Evolutionary conservation across 176 grass and related monocot genomes (phyloP), one percentile per base, ranked within the genome.

Genomic region (Alopecurus myosuroides): DNA sequence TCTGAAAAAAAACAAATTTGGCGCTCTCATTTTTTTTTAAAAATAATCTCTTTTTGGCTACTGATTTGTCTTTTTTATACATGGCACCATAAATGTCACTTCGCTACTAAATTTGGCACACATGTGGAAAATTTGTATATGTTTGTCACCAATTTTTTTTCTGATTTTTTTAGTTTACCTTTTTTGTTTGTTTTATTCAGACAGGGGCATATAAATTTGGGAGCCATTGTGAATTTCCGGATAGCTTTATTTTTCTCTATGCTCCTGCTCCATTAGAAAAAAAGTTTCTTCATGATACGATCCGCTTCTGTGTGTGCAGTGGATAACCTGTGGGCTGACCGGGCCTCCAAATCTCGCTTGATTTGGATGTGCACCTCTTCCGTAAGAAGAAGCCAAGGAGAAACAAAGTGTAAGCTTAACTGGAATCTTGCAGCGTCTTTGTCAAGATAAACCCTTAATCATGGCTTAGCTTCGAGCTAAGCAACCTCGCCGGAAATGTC

Each of bases 291-390:
- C 33, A 40, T 40, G 65, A 48, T 29, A 6, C 22, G 1, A 20
- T 45, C 6, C 28, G 84, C 36, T 80, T 7, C 37, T 42, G 22
- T 14, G 68, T 70, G 11, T 85, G 26, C 63, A 86, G 67, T 26
- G 22, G 64, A 34, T 45, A 28, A 61, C 22, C n/a, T 48, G 7
- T 36, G 75, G 68, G 63, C 63, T 71, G 29, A 17, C 12, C 57
- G 63, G 74, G n/a, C 74, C 74, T 52, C 74, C 74, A 23, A 42
- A 77, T 62, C 52, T 78, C 52, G 39, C 11, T 5, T 42, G n/a
- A 41, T 50, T 60, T 83, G 62, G 29, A 69, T 57, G 82, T 22
- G 22, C 68, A n/a, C 39, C 70, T 33, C 70, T 77, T 40, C 74
- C 82, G 10, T 8, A 48, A 17, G 26, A 67, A 75, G 10, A 26